Conservation (phyloP, 2,329 filamentous ascomycete species). For the Epichloe glyceriae region DNA sequence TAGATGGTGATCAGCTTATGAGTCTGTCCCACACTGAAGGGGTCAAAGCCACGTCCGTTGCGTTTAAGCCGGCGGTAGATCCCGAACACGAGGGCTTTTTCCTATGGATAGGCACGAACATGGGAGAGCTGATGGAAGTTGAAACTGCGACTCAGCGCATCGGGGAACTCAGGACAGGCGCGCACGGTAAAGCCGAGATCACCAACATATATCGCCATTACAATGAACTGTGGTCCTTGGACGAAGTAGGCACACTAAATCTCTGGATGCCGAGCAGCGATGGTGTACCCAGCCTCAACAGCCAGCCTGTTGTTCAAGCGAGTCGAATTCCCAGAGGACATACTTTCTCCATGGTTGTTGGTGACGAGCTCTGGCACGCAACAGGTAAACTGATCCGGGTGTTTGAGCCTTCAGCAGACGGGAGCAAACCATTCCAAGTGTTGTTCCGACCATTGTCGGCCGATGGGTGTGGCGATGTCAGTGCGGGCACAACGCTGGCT, state of each 20-base stretch:
- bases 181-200: slow-evolving; percentile 68
- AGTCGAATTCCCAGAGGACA: slow-evolving; percentile 72
- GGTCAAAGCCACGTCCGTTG: slow-evolving; percentile 65
- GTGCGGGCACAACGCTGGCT: slow-evolving; percentile 64
- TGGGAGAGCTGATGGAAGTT: slow-evolving; percentile 79
- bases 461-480: slow-evolving; percentile 71
- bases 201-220: slow-evolving; percentile 75
- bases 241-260: slow-evolving; percentile 75
- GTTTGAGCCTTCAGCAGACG: slow-evolving; percentile 60
- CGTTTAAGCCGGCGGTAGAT: slow-evolving; percentile 71
- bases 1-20: slow-evolving; percentile 69
- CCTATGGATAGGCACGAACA: slow-evolving; percentile 82
- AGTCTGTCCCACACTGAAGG: slow-evolving; percentile 76
- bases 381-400: slow-evolving; percentile 77
- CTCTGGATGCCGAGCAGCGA: slow-evolving; percentile 71
- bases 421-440: slow-evolving; percentile 60
- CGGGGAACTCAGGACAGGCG: slow-evolving; percentile 51
- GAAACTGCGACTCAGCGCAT: slow-evolving; percentile 66
- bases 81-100: slow-evolving; percentile 69
- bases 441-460: slow-evolving; percentile 57
- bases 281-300: slow-evolving; percentile 60
- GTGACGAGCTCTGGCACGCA: slow-evolving; percentile 76
- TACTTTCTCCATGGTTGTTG: slow-evolving; percentile 80
- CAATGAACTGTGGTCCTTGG: slow-evolving; percentile 87
- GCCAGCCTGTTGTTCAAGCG: slow-evolving; percentile 52